Evolutionary conservation across 2,329 filamentous ascomycete species (phyloP).

Genomic region (Ophiostoma ulmi): DNA sequence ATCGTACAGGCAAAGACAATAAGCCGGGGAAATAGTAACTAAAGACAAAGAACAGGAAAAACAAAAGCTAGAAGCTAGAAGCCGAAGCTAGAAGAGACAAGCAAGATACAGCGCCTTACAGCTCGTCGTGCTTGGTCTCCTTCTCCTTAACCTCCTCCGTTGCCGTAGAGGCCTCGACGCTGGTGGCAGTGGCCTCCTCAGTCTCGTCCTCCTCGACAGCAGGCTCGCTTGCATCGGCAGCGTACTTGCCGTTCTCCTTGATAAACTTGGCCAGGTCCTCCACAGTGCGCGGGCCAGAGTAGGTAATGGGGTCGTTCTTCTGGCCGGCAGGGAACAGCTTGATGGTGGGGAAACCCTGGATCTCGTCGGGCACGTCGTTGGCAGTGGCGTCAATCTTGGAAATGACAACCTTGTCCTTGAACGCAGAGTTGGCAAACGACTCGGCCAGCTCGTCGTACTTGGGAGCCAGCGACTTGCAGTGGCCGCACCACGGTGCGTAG

Average conservation of each 20-base stretch:
- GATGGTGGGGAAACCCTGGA: slow-evolving; percentile 97
- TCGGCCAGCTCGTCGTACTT: slow-evolving; percentile 89
- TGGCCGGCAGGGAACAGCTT: slow-evolving; percentile 90
- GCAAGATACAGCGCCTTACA: slow-evolving; percentile 46
- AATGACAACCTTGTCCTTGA: slow-evolving; percentile 79
- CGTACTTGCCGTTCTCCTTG: slow-evolving; percentile 90
- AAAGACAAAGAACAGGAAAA: neutral
- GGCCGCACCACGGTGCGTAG: slow-evolving; percentile 98
- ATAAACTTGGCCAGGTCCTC: slow-evolving; percentile 91
- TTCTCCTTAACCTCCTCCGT: slow-evolving; percentile 40
- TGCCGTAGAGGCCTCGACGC: slow-evolving; percentile 33
- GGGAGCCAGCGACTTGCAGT: slow-evolving; percentile 97
- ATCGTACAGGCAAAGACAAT: slow-evolving; percentile 7
- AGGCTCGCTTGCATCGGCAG: slow-evolving; percentile 55
- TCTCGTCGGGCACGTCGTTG: slow-evolving; percentile 96
- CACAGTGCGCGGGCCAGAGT: slow-evolving; percentile 79
- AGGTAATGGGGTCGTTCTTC: slow-evolving; percentile 81
- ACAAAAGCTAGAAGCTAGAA: neutral
- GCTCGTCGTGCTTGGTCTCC: slow-evolving; percentile 62
- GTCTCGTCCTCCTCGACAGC: slow-evolving; percentile 41
- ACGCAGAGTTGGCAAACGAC: slow-evolving; percentile 70
- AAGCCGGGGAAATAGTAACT: slow-evolving; percentile 6
- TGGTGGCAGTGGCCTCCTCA: slow-evolving; percentile 44
- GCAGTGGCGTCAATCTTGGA: slow-evolving; percentile 95
- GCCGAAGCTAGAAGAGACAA: neutral